Evolutionary conservation across 1,284 basidiomycete genomes (phyloP).

Genomic region (Marasmius fiardii): DNA sequence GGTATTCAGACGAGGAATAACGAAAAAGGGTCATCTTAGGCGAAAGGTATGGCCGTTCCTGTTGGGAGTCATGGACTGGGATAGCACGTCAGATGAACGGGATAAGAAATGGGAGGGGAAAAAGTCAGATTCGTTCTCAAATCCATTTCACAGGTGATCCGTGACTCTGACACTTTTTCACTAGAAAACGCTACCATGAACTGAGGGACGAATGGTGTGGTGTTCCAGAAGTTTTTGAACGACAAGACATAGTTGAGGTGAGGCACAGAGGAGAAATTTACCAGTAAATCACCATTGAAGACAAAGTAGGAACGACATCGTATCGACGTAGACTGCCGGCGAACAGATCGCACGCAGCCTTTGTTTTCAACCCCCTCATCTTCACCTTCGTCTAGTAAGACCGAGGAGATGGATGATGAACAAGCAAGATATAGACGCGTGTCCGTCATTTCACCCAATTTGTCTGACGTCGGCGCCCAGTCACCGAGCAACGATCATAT

Average conservation of each 20-base stretch:
- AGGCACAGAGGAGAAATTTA: constrained; percentile 1
- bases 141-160: not conserved
- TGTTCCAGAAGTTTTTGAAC: constrained; percentile 75
- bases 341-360: constrained; percentile 92
- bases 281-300: too few species aligned
- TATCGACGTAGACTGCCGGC: constrained; percentile 93
- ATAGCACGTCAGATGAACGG: constrained; percentile 53
- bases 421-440: constrained; percentile 50
- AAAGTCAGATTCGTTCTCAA: constrained; percentile 38
- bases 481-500: constrained; percentile 87
- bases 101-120: constrained; percentile 59
- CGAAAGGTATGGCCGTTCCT: constrained; percentile 88
- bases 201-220: constrained; percentile 81
- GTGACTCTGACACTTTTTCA: constrained; percentile 10
- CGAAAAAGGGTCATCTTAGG: constrained; percentile 49
- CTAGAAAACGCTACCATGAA: constrained; percentile 63
- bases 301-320: constrained; percentile 70
- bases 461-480: constrained; percentile 74
- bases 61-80: constrained; percentile 83
- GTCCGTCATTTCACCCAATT: constrained; percentile 68
- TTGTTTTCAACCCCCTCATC: constrained; percentile 65
- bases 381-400: constrained; percentile 28
- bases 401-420: constrained; percentile 40
- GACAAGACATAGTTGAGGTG: constrained; percentile 74
- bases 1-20: constrained; percentile 74